Evolutionary conservation across 78 protist species (phyloP), one percentile per base, ranked within the genome.

Genomic region (Dictyostelium purpureum): DNA sequence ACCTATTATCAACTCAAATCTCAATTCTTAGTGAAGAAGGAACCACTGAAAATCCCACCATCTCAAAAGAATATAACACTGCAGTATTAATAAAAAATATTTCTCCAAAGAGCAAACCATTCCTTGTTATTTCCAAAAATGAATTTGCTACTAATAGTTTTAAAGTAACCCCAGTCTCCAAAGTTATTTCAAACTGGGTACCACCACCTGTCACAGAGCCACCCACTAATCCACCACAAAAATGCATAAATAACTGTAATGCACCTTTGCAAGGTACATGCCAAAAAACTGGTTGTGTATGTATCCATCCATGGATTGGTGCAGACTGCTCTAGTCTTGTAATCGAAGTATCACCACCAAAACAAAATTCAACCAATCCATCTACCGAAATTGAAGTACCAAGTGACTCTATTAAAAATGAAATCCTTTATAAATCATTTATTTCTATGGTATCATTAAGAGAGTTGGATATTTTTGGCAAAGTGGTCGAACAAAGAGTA

Each of bases 381-480:
- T 24, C 76, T 6, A 63, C 18, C 6, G 71, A 63, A 16, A 33
- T 63, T 16, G 45, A 38, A 63, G 33, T 63, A 5, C 42, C 24
- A 5, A 63, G 14, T 31, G 43, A 63, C 1, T 3, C 71, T 11
- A 63, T 21, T 11, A 10, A 28, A 33, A 63, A 31, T 18, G 16
- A 33, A 14, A 7, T 63, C 1, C n/a, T n/a, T n/a, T 63, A 31
- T 43, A 59, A n/a, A 45, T 52, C 70, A 52, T 38, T 59, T 18
- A 43, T 78, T 26, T 61, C 88, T 26, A 10, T 79, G 2, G 76
- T 61, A 16, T 59, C 77, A 49, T 75, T 81, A 16, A 67, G 77
- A 69, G 89, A 81, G 21, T 43, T 63, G 42, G 61, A 24, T 67
- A 10, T 52, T 4, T 21, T 28, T 66, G 40, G 40, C 19, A n/a